Conservation (phyloP, 805 yeast species). For the Starmerella bombi region DNA sequence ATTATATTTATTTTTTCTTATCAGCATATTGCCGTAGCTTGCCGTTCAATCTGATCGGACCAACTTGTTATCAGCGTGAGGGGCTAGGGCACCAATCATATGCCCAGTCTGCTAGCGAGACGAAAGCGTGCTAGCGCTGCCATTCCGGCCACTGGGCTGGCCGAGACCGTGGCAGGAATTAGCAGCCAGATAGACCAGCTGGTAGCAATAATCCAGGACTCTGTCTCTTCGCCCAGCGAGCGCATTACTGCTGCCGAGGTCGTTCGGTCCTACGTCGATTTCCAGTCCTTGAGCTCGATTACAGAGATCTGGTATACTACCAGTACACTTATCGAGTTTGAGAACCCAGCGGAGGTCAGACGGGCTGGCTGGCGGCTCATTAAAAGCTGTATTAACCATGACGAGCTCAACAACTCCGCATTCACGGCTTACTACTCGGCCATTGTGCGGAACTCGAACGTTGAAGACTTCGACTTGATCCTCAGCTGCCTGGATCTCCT, state of each 20-base stretch:
- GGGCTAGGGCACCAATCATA: neutral
- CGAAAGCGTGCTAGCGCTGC: no score
- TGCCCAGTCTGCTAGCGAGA: neutral
- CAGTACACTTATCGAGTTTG: slow-evolving; percentile 36
- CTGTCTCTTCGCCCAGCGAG: slow-evolving; percentile 22
- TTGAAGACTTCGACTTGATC: slow-evolving; percentile 41
- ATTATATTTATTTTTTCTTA: no score
- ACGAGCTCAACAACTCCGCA: slow-evolving; percentile 38
- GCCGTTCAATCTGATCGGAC: no score
- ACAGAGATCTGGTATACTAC: slow-evolving; percentile 70
- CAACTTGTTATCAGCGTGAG: no score
- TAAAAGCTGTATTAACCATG: slow-evolving; percentile 41
- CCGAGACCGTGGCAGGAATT: slow-evolving; percentile 26
- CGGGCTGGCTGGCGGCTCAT: slow-evolving; percentile 42
- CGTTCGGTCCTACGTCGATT: slow-evolving; percentile 39
- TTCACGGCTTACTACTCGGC: slow-evolving; percentile 48
- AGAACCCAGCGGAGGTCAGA: slow-evolving; percentile 29
- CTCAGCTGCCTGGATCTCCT: slow-evolving; percentile 35
- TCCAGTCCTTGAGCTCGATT: slow-evolving; percentile 42
- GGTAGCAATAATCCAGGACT: slow-evolving; percentile 20
- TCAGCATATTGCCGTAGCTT: no score
- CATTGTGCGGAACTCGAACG: slow-evolving; percentile 37
- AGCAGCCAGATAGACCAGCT: slow-evolving; percentile 25
- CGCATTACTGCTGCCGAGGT: slow-evolving; percentile 37
- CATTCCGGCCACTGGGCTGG: slow-evolving; percentile 2